Evolutionary conservation across 305 asterid genomes (phyloP), one percentile per base, ranked within the genome.

Genomic region (Fraxinus sp.): DNA sequence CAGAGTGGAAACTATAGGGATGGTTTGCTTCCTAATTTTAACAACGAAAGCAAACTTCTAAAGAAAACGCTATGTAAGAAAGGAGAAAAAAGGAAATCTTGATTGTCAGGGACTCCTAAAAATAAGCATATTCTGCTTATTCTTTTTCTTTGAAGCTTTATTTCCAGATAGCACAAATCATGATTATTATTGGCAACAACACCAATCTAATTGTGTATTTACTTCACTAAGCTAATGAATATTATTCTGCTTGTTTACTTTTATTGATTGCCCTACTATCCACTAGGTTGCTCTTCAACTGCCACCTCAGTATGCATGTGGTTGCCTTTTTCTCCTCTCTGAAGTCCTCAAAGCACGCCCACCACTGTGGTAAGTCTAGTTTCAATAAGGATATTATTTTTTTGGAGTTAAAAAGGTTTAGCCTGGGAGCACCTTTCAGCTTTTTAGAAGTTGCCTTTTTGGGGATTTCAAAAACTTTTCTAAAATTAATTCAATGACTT

Each of bases 241-340:
- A 7, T 59, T 8, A 59, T 9, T 62, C 5, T 62, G 71, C 74
- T 26, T 66, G 74, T 66, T 66, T 33, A n/a, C 39, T 46, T 55
- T 4, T 44, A 81, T 59, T 79, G 77, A 81, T 79, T 32, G 30
- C 79, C 64, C 64, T 84, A 13, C 78, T 62, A 28, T 81, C 80
- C 75, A 74, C 74, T 88, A 95, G 99, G 94, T 94, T 81, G 91
- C 95, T 66, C 88, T 95, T 26, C 99, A 95, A 84, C 95, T 91
- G 88, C 95, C 96, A 11, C 98, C 99, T 84, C 99, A 94, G 80
- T 90, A 94, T 88, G 97, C 99, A 46, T 94, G 99, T 82, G 99
- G 97, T 70, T 93, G 94, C 88, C 98, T 95, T 77, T 95, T 94
- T 85, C 88, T 95, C 86, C 92, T 95, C 73, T 95, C 98, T 74